A percentile compares a stretch with the other conserved stretches of the same genome.
Conservation (phyloP, 2,329 filamentous ascomycete genomes). For the Hymenoscyphus infarciens region DNA sequence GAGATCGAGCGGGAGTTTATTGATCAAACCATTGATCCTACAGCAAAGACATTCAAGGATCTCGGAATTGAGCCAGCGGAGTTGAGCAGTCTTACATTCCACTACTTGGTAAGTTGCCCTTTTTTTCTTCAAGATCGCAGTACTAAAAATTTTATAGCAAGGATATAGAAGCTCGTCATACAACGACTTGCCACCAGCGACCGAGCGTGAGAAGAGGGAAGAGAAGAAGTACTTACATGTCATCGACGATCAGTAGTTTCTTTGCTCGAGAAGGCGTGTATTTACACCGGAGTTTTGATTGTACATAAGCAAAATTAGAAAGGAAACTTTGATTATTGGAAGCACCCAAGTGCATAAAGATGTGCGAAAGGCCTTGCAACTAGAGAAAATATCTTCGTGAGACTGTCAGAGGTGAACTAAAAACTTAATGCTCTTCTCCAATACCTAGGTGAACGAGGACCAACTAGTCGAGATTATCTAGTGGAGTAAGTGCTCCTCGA, state of each 20-base stretch:
- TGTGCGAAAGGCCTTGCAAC: background rate
- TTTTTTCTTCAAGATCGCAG: background rate
- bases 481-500: background rate
- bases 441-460: background rate
- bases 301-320: constrained; percentile 37
- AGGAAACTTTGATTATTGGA: constrained; percentile 3
- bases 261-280: constrained; percentile 10
- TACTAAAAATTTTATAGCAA: constrained; percentile 58
- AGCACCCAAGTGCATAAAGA: background rate
- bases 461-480: background rate
- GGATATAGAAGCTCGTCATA: constrained; percentile 82
- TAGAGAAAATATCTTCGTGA: background rate
- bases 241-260: constrained; percentile 71
- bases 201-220: constrained; percentile 89
- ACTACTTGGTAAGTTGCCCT: constrained; percentile 73
- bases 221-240: constrained; percentile 98
- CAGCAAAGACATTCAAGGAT: constrained; percentile 93
- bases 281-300: constrained; percentile 27
- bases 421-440: background rate
- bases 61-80: constrained; percentile 86
- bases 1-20: constrained; percentile 90
- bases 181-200: constrained; percentile 92
- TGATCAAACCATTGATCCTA: constrained; percentile 85
- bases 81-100: constrained; percentile 81
- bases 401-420: background rate